Conservation (phyloP, 2,329 filamentous ascomycete species). For the Davidsoniella australis region DNA sequence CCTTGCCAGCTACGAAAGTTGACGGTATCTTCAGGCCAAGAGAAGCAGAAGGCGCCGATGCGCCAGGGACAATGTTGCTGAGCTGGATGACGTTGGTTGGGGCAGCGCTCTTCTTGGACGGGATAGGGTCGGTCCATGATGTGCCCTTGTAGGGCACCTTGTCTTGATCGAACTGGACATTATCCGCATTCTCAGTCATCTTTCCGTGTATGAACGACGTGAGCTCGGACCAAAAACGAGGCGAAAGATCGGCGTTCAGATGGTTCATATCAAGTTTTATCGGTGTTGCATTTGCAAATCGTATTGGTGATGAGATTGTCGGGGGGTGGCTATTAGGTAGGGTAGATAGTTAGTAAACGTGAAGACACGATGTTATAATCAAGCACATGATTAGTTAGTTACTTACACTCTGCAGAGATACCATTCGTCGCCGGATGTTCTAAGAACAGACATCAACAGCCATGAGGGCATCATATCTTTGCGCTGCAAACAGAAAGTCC, state of each 20-base stretch:
- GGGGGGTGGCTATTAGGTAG: neutral
- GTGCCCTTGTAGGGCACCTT: constrained; percentile 23
- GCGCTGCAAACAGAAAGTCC: constrained; percentile 52
- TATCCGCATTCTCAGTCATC: constrained; percentile 3
- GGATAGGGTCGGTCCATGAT: constrained; percentile 21
- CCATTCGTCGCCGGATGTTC: constrained; percentile 60
- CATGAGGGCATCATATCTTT: constrained; percentile 55
- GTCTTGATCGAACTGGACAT: constrained; percentile 23
- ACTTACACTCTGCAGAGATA: constrained; percentile 50
- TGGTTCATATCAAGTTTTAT: constrained; percentile 25
- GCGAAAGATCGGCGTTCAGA: constrained; percentile 27
- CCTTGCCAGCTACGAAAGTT: neutral
- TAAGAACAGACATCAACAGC: constrained; percentile 54
- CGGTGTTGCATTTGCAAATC: constrained; percentile 1
- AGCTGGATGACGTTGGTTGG: constrained; percentile 33
- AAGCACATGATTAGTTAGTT: neutral
- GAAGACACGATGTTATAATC: neutral
- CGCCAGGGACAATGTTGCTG: constrained; percentile 25
- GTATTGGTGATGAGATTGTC: neutral
- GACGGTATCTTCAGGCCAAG: neutral
- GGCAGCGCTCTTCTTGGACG: constrained; percentile 28
- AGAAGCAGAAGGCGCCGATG: constrained; percentile 1
- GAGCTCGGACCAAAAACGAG: constrained; percentile 35
- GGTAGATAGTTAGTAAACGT: neutral
- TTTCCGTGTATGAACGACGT: constrained; percentile 24